Percentiles rank a stretch among this genome's conserved stretches.
Evolutionary conservation across 75 land plant genomes (phyloP).

Genomic region (Cryptomeria japonica): DNA sequence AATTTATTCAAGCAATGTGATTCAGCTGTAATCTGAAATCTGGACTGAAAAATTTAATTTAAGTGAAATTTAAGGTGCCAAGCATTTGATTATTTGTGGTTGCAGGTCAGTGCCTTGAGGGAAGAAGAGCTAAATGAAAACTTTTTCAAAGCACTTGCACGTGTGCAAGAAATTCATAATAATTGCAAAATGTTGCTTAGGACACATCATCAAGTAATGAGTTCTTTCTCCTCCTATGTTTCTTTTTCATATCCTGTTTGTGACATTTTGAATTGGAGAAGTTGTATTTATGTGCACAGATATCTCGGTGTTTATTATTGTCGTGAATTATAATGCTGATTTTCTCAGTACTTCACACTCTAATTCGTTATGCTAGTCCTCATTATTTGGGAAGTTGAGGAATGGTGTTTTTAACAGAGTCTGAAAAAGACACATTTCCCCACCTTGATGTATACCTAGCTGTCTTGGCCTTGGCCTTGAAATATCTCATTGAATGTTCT

Average conservation of each 20-base stretch:
- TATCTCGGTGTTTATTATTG: not conserved
- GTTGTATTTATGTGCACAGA: not conserved
- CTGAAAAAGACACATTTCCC: not conserved
- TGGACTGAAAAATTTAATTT: not conserved
- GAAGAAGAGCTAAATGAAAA: constrained; percentile 90
- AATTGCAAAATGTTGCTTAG: constrained; percentile 93
- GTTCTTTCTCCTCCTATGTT: not conserved
- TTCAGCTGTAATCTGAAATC: not conserved
- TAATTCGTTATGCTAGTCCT: not conserved
- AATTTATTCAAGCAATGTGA: not conserved
- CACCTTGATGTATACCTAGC: not conserved
- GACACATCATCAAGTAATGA: constrained; percentile 90
- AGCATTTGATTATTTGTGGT: not conserved
- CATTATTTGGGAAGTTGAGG: not conserved
- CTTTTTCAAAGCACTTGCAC: constrained; percentile 92
- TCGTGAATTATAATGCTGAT: not conserved
- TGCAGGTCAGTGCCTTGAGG: constrained; percentile 79
- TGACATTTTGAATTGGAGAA: not conserved
- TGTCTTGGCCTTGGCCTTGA: too few species aligned
- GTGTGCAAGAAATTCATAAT: constrained; percentile 97
- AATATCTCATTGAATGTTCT: too few species aligned
- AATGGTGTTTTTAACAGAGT: not conserved
- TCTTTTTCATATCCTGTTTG: not conserved
- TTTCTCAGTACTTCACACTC: not conserved
- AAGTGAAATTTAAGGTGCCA: not conserved